A percentile compares a stretch with the other conserved stretches of the same genome.
These are phyloP conservation scores for Calonectria multiphialidica DNA, from an alignment of 2,329 filamentous ascomycete genomes.

Conservation along the genomic window DNA sequence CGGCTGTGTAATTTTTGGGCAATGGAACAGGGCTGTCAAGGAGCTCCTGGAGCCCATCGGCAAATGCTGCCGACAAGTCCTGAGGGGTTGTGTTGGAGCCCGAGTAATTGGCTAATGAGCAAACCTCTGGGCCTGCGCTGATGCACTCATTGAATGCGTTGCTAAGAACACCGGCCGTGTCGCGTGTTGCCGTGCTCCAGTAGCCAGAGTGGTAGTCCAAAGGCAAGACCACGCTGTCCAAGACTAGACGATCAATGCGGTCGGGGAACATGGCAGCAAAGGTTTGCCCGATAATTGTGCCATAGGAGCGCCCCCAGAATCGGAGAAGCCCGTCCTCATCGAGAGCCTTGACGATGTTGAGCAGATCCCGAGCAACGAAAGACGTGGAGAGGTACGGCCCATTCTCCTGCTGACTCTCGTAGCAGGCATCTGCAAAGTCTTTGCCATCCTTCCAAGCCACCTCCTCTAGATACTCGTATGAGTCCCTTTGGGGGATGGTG, in stretches of 20 bases:
- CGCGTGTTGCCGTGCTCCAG: conserved; percentile 19
- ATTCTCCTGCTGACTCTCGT: not conserved
- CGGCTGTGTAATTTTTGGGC: not conserved
- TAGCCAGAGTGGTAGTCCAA: conserved; percentile 23
- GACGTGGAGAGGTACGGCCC: not conserved
- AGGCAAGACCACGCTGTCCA: conserved; percentile 29
- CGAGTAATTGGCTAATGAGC: conserved; percentile 28
- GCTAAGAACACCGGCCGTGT: conserved; percentile 26
- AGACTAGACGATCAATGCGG: conserved; percentile 22
- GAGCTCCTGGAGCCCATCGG: not conserved
- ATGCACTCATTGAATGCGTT: conserved; percentile 32
- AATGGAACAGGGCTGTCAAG: conserved; percentile 10
- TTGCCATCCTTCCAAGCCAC: not conserved
- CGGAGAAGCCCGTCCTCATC: not conserved
- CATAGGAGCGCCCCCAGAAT: conserved; percentile 15
- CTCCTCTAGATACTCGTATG: not conserved
- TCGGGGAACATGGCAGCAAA: conserved; percentile 30
- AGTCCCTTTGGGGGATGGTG: no score
- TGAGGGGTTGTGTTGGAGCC: conserved; percentile 25
- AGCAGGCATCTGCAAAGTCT: not conserved
- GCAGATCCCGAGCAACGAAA: not conserved
- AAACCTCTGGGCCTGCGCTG: conserved; percentile 24
- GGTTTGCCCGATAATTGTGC: conserved; percentile 22
- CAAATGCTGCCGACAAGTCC: conserved; percentile 16
- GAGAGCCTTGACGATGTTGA: not conserved